Conservation (phyloP, 345 rosid genomes). For the Fremontodendron californicum region DNA sequence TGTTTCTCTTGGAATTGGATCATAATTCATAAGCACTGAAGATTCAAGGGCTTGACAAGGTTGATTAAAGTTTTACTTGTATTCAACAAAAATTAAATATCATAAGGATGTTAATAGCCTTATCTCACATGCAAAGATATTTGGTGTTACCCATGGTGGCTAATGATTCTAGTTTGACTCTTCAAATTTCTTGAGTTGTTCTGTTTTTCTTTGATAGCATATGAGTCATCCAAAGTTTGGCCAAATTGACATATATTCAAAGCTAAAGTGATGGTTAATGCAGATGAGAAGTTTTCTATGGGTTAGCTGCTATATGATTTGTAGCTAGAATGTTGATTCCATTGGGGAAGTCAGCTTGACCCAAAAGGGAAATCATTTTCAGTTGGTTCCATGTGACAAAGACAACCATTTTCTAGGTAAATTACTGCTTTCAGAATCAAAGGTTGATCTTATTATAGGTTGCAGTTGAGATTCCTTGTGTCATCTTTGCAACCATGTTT, state of each 20-base stretch:
- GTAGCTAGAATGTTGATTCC: neutral
- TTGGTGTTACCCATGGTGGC: neutral
- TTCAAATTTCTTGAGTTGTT: neutral
- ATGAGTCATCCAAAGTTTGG: neutral
- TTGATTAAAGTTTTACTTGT: neutral
- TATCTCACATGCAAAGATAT: neutral
- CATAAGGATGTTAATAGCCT: neutral
- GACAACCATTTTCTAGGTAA: neutral
- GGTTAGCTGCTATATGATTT: neutral
- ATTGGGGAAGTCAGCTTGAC: neutral
- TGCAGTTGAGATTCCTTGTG: neutral
- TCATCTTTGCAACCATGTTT: neutral
- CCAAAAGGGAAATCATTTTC: neutral
- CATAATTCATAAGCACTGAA: neutral
- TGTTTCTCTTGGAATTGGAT: neutral
- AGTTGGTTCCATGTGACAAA: neutral
- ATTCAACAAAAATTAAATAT: neutral
- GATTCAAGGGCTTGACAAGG: neutral
- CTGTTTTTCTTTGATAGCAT: neutral
- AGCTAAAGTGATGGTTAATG: neutral
- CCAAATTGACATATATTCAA: conserved; percentile 12
- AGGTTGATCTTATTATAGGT: neutral
- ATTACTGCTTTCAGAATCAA: neutral
- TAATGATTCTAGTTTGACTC: conserved; percentile 11
- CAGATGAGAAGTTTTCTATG: neutral